Percentiles rank a stretch among this genome's conserved stretches.
phyloP scores from a whole-genome alignment of 2,329 filamentous ascomycete species.

The Pseudonectria foliicola region DNA sequence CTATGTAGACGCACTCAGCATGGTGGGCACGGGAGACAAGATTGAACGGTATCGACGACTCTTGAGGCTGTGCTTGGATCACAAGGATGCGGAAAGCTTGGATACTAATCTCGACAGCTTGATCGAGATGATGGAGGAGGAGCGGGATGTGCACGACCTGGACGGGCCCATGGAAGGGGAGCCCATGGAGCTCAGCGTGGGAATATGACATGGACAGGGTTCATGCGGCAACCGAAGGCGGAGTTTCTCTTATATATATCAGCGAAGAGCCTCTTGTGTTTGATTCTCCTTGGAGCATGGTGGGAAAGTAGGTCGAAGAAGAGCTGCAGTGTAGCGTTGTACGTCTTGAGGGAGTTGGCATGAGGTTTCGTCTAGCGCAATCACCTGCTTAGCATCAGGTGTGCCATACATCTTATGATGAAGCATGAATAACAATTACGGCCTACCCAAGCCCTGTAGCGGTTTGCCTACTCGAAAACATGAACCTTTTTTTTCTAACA shows the following conservation, averaged over 20 bases:
- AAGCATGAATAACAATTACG: too few relatives aligned
- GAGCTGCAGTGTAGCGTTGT: too few relatives aligned
- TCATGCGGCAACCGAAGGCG: constrained; percentile 3
- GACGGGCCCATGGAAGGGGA: constrained; percentile 24
- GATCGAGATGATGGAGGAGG: constrained; percentile 58
- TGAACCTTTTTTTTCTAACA: too few relatives aligned
- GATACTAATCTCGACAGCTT: constrained; percentile 56
- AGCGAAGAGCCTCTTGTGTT: constrained; percentile 1
- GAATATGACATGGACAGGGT: constrained; percentile 17
- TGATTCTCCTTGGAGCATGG: neutral
- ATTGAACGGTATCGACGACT: constrained; percentile 67
- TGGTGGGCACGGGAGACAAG: constrained; percentile 64
- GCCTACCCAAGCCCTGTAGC: too few relatives aligned
- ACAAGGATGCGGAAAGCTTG: constrained; percentile 59
- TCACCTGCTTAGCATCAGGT: too few relatives aligned
- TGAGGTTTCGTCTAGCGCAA: too few relatives aligned
- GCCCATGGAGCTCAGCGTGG: constrained; percentile 23
- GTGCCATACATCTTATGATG: too few relatives aligned
- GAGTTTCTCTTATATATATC: constrained; percentile 13
- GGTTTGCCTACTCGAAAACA: too few relatives aligned
- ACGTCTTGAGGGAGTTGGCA: too few relatives aligned
- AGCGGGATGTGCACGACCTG: constrained; percentile 39
- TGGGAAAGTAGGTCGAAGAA: too few relatives aligned
- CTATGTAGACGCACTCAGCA: constrained; percentile 60
- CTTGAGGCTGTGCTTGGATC: constrained; percentile 60